Evolutionary conservation across 2,329 filamentous ascomycete genomes (phyloP).

Genomic region (Cytospora chrysosperma): DNA sequence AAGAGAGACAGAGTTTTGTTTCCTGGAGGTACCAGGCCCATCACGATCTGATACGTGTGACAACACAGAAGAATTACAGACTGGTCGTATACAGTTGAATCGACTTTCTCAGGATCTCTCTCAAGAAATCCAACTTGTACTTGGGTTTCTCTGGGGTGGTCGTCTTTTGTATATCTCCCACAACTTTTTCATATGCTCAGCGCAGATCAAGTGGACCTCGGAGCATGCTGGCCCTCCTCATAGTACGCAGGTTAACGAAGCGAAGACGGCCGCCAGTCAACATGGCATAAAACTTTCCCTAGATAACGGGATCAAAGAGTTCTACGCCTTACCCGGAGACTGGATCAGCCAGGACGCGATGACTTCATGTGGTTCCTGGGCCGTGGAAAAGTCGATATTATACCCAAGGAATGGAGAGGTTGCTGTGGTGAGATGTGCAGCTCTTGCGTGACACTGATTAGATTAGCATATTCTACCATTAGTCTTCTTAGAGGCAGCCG

Average conservation of each 20-base stretch:
- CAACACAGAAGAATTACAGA: background rate
- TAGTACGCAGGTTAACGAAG: background rate
- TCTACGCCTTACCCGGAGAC: background rate
- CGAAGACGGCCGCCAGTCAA: background rate
- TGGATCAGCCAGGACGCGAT: constrained; percentile 24
- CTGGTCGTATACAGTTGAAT: background rate
- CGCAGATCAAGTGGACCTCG: background rate
- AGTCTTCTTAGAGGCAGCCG: background rate
- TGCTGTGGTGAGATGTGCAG: background rate
- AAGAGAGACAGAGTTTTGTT: background rate
- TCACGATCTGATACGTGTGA: background rate
- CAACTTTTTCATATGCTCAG: background rate
- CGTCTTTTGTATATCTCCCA: background rate
- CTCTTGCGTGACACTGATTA: background rate
- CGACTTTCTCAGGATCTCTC: background rate
- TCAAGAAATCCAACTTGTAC: background rate
- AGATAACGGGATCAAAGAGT: background rate
- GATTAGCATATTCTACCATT: background rate
- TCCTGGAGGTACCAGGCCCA: background rate
- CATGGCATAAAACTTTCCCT: no score
- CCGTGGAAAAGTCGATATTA: background rate
- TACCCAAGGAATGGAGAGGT: constrained; percentile 3
- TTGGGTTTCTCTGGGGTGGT: background rate
- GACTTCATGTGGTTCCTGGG: background rate
- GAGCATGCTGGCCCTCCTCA: background rate